Evolutionary conservation across 768 basidiomycete species (phyloP), one percentile per base, ranked within the genome.

Genomic region (Leccinum uliginosum): DNA sequence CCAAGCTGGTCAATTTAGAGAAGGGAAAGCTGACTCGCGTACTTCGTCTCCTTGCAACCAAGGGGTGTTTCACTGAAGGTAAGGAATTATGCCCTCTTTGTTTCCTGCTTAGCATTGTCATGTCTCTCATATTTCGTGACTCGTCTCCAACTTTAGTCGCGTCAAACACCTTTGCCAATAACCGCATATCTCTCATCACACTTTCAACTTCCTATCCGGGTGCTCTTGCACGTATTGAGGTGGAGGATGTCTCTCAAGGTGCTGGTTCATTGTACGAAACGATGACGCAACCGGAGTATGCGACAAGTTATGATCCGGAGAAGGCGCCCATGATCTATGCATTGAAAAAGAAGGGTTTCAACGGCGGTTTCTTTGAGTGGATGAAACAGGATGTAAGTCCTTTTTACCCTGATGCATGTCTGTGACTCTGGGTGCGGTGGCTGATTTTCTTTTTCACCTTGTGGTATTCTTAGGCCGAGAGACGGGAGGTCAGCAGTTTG

Each of bases 31-130:
- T 73, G 15, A 47, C 59, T 43, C 71, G 69, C 4, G 50, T 73
- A 21, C 60, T 73, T 19, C 68, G 73, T 32, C 55, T 65, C 6
- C 71, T 73, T 26, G 67, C 72, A 0, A 62, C 65, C 15, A 66
- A 65, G 27, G 68, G 71, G 12, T 70, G 64, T 44, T 73, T 73
- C 54, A 62, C 40, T 1, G 73, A 73, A 66, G 66, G 73, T 60
- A 44, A 48, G 48, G 3, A 8, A 53, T 43, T 2, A 11, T 43
- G 17, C 9, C n/a, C n/a, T 43, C 40, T 0, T 11, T 44, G n/a
- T 2, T 26, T 51, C 4, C 17, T 6, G n/a, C 14, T 3, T 15
- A 4, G 24, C 17, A 19, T 26, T 26, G 26, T 43, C 32, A 8
- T 43, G 48, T 55, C 27, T 54, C 26, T 4, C 12, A 12, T 29